Conservation (phyloP, 2,329 filamentous ascomycete species). For the Trichoderma atroviride region DNA sequence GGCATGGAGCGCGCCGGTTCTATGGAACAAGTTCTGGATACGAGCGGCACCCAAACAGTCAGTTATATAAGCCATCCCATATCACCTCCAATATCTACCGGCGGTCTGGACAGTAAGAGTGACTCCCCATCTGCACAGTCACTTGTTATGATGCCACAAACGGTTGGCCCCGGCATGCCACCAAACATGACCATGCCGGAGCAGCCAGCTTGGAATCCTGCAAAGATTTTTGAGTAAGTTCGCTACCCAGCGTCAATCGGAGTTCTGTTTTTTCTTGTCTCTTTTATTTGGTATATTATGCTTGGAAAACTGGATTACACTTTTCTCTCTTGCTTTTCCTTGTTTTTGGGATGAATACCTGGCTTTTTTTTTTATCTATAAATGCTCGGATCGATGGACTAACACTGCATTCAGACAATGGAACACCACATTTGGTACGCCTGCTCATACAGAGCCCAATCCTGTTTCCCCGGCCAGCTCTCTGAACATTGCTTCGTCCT, state of each 20-base stretch:
- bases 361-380: background rate
- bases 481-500: conserved; percentile 56
- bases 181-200: conserved; percentile 64
- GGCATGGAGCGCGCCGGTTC: conserved; percentile 50
- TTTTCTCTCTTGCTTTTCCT: background rate
- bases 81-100: conserved; percentile 76
- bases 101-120: conserved; percentile 73
- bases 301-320: background rate
- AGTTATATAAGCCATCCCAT: conserved; percentile 73
- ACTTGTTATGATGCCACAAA: conserved; percentile 70
- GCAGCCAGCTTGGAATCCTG: conserved; percentile 76
- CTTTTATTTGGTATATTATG: background rate
- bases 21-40: conserved; percentile 58
- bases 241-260: conserved; percentile 3
- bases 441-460: conserved; percentile 41
- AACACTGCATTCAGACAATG: conserved; percentile 71
- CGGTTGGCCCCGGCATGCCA: conserved; percentile 53
- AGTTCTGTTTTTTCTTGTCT: background rate
- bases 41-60: conserved; percentile 60
- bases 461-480: conserved; percentile 50
- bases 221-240: conserved; percentile 87
- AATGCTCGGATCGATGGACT: conserved; percentile 5
- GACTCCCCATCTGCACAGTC: conserved; percentile 74
- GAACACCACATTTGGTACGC: conserved; percentile 90
- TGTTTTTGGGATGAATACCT: background rate